Evolutionary conservation across 129 eudicot species (phyloP), one percentile per base, ranked within the genome.

Genomic region (Deinandra increscens): DNA sequence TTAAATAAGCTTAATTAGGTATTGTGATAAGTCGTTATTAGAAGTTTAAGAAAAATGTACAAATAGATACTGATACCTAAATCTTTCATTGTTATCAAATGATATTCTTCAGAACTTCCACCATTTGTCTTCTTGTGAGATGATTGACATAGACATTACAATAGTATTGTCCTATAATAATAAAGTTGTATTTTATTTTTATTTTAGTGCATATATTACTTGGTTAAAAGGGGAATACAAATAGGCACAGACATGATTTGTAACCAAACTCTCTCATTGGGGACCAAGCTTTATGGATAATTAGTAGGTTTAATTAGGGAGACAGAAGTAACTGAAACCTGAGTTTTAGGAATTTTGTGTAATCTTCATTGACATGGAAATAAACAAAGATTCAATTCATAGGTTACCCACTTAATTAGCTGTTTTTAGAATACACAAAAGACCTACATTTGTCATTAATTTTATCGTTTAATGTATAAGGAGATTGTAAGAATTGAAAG

Each of bases 221-320:
- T 22, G 61, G 15, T 54, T 54, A 22, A 22, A 22, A 22, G 6
- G 11, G 37, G 34, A 54, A 23, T 54, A 22, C 36, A 54, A 10
- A 54, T 53, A 53, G 62, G 37, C 62, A 55, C 8, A 46, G 15
- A 29, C 7, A 55, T 55, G 62, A 55, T 23, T 51, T 55, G 34
- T 23, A 11, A 23, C 62, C 18, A 4, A 23, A 55, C 62, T 55
- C 23, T 20, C n/a, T 9, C 3, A 54, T 20, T 55, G 62, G 38
- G 62, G 62, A 22, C 62, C 62, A 23, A 22, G 62, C 37, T 9
- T 22, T 55, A 22, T 55, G 36, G 62, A 55, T 55, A 55, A 55
- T 23, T 55, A 55, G 34, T 9, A 55, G 23, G 18, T 55, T 26
- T 26, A n/a, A n/a, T 22, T 20, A 26, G 61, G 17, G 36, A 23